A percentile compares a stretch with the other conserved stretches of the same genome.
Evolutionary conservation across 805 yeast genomes (phyloP).

Genomic region (Candida khao-thaluensis): DNA sequence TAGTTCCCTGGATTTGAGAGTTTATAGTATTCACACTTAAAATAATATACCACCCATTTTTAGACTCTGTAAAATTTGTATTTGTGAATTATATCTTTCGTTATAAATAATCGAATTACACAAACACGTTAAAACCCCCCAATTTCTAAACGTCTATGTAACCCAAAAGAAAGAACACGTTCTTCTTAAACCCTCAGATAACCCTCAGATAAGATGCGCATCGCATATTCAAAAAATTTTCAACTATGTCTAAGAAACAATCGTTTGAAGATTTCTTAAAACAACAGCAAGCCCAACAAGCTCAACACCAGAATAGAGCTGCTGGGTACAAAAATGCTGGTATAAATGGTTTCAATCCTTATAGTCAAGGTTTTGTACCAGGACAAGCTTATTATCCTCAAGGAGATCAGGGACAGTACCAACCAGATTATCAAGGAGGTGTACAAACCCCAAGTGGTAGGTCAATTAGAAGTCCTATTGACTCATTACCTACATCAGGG

Average conservation of each 20-base stretch:
- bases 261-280: conserved; percentile 55
- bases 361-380: conserved; percentile 17
- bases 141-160: too few relatives aligned
- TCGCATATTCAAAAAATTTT: conserved; percentile 7
- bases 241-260: conserved; percentile 18
- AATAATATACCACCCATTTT: too few relatives aligned
- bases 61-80: too few relatives aligned
- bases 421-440: conserved; percentile 3
- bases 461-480: conserved; percentile 20
- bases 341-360: conserved; percentile 11
- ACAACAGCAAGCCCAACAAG: conserved; percentile 37
- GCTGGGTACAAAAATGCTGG: conserved; percentile 23
- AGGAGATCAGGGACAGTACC: conserved; percentile 3
- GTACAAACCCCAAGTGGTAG: neutral
- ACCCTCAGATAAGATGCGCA: too few relatives aligned
- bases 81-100: too few relatives aligned
- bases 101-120: too few relatives aligned
- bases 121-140: too few relatives aligned
- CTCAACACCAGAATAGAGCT: conserved; percentile 33
- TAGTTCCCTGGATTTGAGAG: neutral
- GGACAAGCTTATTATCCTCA: conserved; percentile 3
- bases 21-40: neutral
- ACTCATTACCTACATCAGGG: conserved; percentile 37
- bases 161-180: too few relatives aligned
- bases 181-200: too few relatives aligned